Evolutionary conservation across 2,329 filamentous ascomycete species (phyloP).

Genomic region (Beauveria bassiana): DNA sequence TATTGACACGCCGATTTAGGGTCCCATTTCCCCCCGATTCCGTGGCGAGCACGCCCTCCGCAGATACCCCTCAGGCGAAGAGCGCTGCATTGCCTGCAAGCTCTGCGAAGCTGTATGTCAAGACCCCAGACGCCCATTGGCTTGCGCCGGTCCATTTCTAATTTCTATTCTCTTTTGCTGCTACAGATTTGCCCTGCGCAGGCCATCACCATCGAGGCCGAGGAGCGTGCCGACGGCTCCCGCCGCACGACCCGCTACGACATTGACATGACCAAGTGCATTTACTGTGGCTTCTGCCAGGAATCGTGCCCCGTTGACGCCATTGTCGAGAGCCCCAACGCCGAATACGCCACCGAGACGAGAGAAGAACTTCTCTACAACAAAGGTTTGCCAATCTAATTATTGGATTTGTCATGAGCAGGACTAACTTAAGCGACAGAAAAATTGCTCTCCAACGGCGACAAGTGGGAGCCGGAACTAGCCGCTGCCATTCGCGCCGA

Average conservation of each 20-base stretch:
- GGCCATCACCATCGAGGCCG: conserved; percentile 97
- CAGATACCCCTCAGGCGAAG: conserved; percentile 93
- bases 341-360: conserved; percentile 56
- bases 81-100: conserved; percentile 99
- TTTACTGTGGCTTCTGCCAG: conserved; percentile 99
- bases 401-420: background rate
- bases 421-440: conserved; percentile 37
- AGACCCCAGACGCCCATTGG: background rate
- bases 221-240: conserved; percentile 93
- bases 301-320: conserved; percentile 98
- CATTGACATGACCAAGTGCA: conserved; percentile 99
- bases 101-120: conserved; percentile 76
- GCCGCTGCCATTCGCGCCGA: conserved; percentile 88
- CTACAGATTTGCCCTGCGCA: conserved; percentile 81
- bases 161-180: background rate
- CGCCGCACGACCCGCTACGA: conserved; percentile 95
- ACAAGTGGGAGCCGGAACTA: conserved; percentile 97
- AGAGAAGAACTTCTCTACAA: conserved; percentile 96
- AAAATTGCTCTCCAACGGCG: conserved; percentile 81
- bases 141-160: background rate
- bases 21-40: conserved; percentile 95
- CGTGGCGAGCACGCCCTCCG: conserved; percentile 95
- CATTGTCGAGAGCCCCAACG: conserved; percentile 59
- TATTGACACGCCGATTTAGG: conserved; percentile 34
- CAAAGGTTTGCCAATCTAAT: conserved; percentile 50